Evolutionary conservation across 495 filamentous ascomycete species (phyloP).

Genomic region (Hypomontagnella monticulosa): DNA sequence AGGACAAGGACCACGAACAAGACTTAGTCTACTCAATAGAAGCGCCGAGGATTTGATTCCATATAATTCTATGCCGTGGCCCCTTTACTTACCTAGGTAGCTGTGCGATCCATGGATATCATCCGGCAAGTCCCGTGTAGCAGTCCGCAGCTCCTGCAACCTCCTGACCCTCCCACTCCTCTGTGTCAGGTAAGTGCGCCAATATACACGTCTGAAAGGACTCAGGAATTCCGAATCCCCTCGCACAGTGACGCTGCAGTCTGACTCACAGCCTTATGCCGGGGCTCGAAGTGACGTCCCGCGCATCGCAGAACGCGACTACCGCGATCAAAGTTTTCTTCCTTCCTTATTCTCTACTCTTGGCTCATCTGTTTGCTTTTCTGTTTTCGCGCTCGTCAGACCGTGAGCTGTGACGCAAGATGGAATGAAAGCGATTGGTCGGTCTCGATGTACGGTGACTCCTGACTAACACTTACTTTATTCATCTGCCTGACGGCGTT

Average conservation of each 20-base stretch:
- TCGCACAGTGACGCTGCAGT: constrained; percentile 11
- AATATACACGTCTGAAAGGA: constrained; percentile 5
- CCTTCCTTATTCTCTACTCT: background rate
- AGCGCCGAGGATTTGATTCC: background rate
- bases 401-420: constrained; percentile 2
- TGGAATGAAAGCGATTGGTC: constrained; percentile 8
- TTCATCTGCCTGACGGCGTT: constrained; percentile 12
- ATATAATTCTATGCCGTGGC: background rate
- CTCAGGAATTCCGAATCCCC: background rate
- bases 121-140: constrained; percentile 10
- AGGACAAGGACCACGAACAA: background rate
- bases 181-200: background rate
- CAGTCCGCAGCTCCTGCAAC: constrained; percentile 3
- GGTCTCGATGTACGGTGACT: background rate
- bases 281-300: background rate
- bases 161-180: background rate
- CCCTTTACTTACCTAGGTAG: background rate
- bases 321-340: background rate
- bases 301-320: constrained; percentile 11
- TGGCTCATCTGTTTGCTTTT: background rate
- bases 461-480: background rate
- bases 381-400: background rate
- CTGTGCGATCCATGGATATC: constrained; percentile 2
- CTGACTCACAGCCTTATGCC: constrained; percentile 36
- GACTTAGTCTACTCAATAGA: background rate